Conservation (phyloP, 2,329 filamentous ascomycete species). For the Plenodomus tracheiphilus region DNA sequence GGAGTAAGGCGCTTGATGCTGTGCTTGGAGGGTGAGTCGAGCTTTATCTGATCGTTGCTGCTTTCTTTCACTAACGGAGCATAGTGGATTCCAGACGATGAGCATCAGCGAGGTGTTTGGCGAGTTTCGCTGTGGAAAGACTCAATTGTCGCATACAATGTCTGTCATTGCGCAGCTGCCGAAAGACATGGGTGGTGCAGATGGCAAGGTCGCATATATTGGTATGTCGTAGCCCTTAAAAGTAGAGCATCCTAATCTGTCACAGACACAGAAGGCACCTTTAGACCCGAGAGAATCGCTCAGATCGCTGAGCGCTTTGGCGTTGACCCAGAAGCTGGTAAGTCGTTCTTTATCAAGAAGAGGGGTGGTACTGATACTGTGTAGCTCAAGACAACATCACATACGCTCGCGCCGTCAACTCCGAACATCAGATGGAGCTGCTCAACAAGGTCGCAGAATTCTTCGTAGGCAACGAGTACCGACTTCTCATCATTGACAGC, state of each 20-base stretch:
- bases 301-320: constrained; percentile 70
- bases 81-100: constrained; percentile 69
- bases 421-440: constrained; percentile 67
- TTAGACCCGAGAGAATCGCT: constrained; percentile 67
- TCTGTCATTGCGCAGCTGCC: constrained; percentile 65
- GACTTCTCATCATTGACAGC: constrained; percentile 69
- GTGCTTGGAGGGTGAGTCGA: constrained; percentile 62
- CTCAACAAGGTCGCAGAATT: constrained; percentile 63
- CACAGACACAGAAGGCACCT: constrained; percentile 51
- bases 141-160: constrained; percentile 70
- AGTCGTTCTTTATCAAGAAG: neutral
- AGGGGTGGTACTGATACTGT: constrained; percentile 55
- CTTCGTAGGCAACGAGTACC: constrained; percentile 66
- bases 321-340: constrained; percentile 44
- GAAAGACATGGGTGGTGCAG: constrained; percentile 65
- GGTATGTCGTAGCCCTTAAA: constrained; percentile 41
- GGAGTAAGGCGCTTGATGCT: constrained; percentile 69
- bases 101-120: constrained; percentile 69
- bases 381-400: constrained; percentile 68
- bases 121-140: constrained; percentile 69
- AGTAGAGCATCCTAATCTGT: constrained; percentile 5
- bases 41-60: neutral
- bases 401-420: constrained; percentile 67
- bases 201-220: constrained; percentile 71
- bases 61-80: constrained; percentile 19